Evolutionary conservation across 305 asterid genomes (phyloP).

Genomic region (Fraxinus floribunda): DNA sequence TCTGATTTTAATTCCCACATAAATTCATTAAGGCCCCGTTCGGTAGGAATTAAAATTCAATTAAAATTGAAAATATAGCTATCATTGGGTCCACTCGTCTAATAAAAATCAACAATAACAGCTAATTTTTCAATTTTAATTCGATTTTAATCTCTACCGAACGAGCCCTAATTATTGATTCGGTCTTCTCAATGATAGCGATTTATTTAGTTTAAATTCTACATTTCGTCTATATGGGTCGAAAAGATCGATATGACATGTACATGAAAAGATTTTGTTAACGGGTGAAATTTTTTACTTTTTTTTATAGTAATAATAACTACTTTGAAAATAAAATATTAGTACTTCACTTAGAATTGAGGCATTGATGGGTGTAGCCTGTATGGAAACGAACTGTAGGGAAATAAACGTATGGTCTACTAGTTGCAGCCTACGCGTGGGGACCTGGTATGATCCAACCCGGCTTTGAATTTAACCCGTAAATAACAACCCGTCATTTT

Average conservation of each 20-base stretch:
- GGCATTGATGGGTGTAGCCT: neutral
- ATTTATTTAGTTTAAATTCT: neutral
- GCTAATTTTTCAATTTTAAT: too few relatives aligned
- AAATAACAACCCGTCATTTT: constrained; percentile 30
- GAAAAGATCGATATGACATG: neutral
- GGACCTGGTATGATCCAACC: constrained; percentile 24
- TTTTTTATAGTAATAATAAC: too few relatives aligned
- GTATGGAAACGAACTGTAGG: constrained; percentile 18
- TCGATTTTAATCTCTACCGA: too few relatives aligned
- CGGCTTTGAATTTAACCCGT: constrained; percentile 19
- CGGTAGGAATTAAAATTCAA: too few relatives aligned
- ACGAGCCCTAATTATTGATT: neutral
- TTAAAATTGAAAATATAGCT: too few relatives aligned
- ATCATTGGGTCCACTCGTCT: too few relatives aligned
- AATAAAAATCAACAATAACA: too few relatives aligned
- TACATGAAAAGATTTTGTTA: neutral
- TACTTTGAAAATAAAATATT: too few relatives aligned
- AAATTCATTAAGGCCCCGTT: too few relatives aligned
- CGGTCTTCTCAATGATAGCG: neutral
- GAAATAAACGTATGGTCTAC: constrained; percentile 1
- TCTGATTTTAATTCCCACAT: too few relatives aligned
- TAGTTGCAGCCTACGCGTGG: constrained; percentile 8
- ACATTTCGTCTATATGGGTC: neutral
- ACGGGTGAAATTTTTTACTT: too few relatives aligned
- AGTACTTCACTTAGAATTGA: neutral